These are phyloP conservation scores for Xylariomycetidae sp. DNA, from an alignment of 2,329 filamentous ascomycete species.

Conservation along the genomic window DNA sequence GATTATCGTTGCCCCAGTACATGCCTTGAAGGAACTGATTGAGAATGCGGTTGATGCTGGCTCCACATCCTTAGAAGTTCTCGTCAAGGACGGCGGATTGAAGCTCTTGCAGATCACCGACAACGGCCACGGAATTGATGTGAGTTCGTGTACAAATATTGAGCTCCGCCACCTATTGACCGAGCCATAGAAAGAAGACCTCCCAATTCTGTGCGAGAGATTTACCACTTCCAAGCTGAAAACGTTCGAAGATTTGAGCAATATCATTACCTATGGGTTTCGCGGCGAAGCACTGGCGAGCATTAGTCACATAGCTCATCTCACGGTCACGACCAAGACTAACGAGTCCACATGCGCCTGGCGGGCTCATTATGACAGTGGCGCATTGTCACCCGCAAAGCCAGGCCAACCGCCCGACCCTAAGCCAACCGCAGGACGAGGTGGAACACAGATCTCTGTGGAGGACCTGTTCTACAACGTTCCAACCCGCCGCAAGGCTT, in stretches of 20 bases:
- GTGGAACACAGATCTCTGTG: slow-evolving; percentile 90
- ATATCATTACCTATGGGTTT: slow-evolving; percentile 95
- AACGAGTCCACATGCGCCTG: slow-evolving; percentile 82
- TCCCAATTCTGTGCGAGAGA: slow-evolving; percentile 86
- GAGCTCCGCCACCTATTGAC: slow-evolving; percentile 13
- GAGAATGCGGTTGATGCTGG: slow-evolving; percentile 98
- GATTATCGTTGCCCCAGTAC: slow-evolving; percentile 94
- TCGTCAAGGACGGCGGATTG: slow-evolving; percentile 91
- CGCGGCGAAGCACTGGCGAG: slow-evolving; percentile 92
- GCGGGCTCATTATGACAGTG: slow-evolving; percentile 81
- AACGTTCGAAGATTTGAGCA: slow-evolving; percentile 82
- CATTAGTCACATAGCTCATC: slow-evolving; percentile 96
- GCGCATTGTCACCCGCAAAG: slow-evolving; percentile 74
- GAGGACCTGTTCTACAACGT: slow-evolving; percentile 98
- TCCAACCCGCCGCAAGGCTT: slow-evolving; percentile 79
- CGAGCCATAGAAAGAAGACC: slow-evolving; percentile 67
- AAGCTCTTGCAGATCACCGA: slow-evolving; percentile 96
- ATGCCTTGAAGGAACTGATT: slow-evolving; percentile 92
- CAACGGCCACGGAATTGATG: slow-evolving; percentile 92
- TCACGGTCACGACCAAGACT: slow-evolving; percentile 91
- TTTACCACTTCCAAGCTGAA: slow-evolving; percentile 97
- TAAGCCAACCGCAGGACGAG: slow-evolving; percentile 78
- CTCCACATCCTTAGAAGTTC: slow-evolving; percentile 80
- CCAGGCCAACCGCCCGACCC: slow-evolving; percentile 83
- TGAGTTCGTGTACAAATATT: slow-evolving; percentile 34